A percentile compares a stretch with the other conserved stretches of the same genome.
phyloP scores from a whole-genome alignment of 805 yeast species.

The Grigorovia transvaalensis region DNA sequence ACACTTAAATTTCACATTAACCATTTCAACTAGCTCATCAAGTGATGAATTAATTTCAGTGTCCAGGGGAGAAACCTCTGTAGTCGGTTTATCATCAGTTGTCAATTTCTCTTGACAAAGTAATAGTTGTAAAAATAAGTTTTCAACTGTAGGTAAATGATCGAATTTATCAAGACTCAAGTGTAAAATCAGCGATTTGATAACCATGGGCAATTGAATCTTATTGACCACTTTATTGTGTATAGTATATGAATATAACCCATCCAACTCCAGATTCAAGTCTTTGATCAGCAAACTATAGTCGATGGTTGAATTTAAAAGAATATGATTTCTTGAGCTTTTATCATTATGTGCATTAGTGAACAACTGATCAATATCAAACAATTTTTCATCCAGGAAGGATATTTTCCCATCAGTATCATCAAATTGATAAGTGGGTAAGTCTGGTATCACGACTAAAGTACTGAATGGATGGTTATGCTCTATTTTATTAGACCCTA shows the following conservation, averaged over 20 bases:
- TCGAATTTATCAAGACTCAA: slow-evolving; percentile 11
- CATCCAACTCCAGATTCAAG: slow-evolving; percentile 27
- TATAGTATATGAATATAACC: slow-evolving; percentile 20
- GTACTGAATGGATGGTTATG: not conserved
- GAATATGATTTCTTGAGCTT: not conserved
- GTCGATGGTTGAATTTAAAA: slow-evolving; percentile 5
- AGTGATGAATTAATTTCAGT: not conserved
- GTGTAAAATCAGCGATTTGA: slow-evolving; percentile 12
- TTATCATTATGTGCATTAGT: not conserved
- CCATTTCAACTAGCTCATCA: not conserved
- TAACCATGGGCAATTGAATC: slow-evolving; percentile 7
- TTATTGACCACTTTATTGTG: slow-evolving; percentile 14
- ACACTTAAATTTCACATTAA: slow-evolving; percentile 9
- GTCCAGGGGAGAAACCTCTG: not conserved
- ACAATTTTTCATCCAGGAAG: not conserved
- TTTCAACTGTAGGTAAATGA: slow-evolving; percentile 14
- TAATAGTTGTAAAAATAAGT: slow-evolving; percentile 3
- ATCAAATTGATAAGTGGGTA: not conserved
- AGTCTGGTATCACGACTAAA: not conserved
- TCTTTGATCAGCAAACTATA: slow-evolving; percentile 2
- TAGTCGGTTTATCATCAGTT: not conserved
- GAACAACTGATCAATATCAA: slow-evolving; percentile 2
- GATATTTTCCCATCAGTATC: not conserved
- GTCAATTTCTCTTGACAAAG: not conserved
- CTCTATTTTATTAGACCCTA: no score